These are phyloP conservation scores for Yueomyces sinensis DNA, from an alignment of 805 yeast genomes.

Conservation along the genomic window DNA sequence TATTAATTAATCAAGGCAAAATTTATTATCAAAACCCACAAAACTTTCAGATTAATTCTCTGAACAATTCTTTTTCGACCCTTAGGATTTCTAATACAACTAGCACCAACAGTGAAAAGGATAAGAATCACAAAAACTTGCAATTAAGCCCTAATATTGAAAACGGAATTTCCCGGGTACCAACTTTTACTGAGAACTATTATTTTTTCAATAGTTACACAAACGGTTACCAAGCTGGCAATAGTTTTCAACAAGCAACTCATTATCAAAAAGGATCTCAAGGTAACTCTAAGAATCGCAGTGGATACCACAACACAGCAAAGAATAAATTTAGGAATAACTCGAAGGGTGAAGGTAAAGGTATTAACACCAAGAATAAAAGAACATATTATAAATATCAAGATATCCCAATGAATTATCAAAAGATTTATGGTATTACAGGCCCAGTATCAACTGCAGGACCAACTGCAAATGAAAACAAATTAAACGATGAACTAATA, in stretches of 20 bases:
- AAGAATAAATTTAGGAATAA: too few species aligned
- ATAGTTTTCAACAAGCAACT: not conserved
- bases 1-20: too few species aligned
- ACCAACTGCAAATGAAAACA: slow-evolving; percentile 70
- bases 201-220: too few species aligned
- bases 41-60: not conserved
- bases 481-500: slow-evolving; percentile 61
- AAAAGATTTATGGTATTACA: slow-evolving; percentile 24
- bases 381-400: not conserved
- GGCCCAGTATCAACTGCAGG: slow-evolving; percentile 74
- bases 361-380: too few species aligned
- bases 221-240: not conserved
- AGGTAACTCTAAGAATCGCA: too few species aligned
- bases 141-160: too few species aligned
- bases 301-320: too few species aligned
- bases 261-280: not conserved
- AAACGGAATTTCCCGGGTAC: too few species aligned
- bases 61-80: not conserved
- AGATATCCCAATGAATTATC: slow-evolving; percentile 15
- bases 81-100: not conserved
- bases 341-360: too few species aligned
- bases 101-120: too few species aligned
- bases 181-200: too few species aligned
- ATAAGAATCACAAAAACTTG: too few species aligned
- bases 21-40: not conserved